Percentiles rank a stretch among this genome's conserved stretches.
These are phyloP conservation scores for Linnemannia elongata DNA, from an alignment of 192 early-diverging fungal species.

Conservation along the genomic window DNA sequence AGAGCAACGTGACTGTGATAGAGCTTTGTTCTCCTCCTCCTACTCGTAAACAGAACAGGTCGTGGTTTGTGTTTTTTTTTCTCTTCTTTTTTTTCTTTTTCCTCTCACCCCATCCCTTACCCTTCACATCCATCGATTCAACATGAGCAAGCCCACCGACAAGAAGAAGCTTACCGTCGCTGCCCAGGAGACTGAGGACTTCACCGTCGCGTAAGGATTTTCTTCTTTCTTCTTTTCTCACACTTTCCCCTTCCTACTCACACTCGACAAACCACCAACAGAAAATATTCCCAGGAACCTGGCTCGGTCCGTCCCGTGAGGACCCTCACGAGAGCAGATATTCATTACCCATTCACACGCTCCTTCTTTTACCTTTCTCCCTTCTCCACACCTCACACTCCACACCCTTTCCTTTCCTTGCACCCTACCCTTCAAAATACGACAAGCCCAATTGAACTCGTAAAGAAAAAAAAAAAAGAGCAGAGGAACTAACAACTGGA, in stretches of 20 bases:
- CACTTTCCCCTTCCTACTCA: background rate
- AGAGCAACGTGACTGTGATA: background rate
- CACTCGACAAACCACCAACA: background rate
- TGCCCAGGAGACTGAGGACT: slow-evolving; percentile 57
- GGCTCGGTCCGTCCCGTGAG: background rate
- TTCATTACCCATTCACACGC: background rate
- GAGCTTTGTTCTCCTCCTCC: background rate
- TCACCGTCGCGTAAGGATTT: slow-evolving; percentile 57
- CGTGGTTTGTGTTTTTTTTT: slow-evolving; percentile 20
- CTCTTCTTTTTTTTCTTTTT: slow-evolving; percentile 4
- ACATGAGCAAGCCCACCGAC: slow-evolving; percentile 58
- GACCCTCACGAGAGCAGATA: background rate
- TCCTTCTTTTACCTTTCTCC: background rate
- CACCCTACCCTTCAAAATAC: background rate
- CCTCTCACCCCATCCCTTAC: slow-evolving; percentile 2
- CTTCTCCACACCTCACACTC: background rate
- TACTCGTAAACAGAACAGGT: background rate
- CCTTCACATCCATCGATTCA: slow-evolving; percentile 40
- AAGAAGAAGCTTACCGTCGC: slow-evolving; percentile 59
- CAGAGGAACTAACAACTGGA: background rate
- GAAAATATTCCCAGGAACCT: slow-evolving; percentile 22
- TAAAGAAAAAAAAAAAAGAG: background rate
- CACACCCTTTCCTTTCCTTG: background rate
- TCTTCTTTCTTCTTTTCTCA: background rate
- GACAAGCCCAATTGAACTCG: background rate